Base-by-base conservation (phyloP, 495 filamentous ascomycete species). In the Penicillium soppii region DNA sequence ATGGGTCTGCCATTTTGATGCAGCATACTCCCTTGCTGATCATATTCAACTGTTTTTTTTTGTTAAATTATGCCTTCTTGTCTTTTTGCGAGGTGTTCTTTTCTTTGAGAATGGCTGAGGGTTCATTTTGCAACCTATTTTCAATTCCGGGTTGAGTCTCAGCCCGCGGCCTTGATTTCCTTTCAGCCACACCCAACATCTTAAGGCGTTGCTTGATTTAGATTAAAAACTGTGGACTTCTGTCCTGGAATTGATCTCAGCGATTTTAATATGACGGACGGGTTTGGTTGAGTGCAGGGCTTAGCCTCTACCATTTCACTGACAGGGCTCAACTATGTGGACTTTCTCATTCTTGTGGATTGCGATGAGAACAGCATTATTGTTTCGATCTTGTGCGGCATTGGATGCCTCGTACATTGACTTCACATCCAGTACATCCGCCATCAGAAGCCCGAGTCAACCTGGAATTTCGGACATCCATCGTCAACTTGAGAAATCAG, bases 91-190 rank as follows among this genome's bases (percentile, higher is more conserved):
- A 23, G 8, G 38, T 41, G 25, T 17, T 3, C 12, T 21, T 36
- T 16, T 12, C 8, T 15, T 25, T 38, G 19, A 41, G 46, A 40
- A 30, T 30, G 37, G 26, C 27, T 26, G 46, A 26, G 26, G 19
- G 36, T 41, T 22, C 17, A 8, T 33, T 25, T 49, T 32, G 21
- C 54, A 54, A 32, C 37, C 22, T 37, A 46, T 57, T 46, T 43
- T 48, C 35, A 25, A 45, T 49, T 39, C 29, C 48, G 41, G 30
- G 43, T 32, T 33, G 21, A 48, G 40, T 40, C 36, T 22, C 53
- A 40, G 36, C 2, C 44, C 36, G 23, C n/a, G 35, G 33, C 29
- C 12, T 26, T 47, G 44, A 36, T 33, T 36, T 8, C 30, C 44
- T 41, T 41, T 15, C 29, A 37, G 32, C 19, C 15, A 26, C 22